A percentile compares a stretch with the other conserved stretches of the same genome.
phyloP scores from a whole-genome alignment of 768 basidiomycete genomes.

The Hygrocybe coccinea region DNA sequence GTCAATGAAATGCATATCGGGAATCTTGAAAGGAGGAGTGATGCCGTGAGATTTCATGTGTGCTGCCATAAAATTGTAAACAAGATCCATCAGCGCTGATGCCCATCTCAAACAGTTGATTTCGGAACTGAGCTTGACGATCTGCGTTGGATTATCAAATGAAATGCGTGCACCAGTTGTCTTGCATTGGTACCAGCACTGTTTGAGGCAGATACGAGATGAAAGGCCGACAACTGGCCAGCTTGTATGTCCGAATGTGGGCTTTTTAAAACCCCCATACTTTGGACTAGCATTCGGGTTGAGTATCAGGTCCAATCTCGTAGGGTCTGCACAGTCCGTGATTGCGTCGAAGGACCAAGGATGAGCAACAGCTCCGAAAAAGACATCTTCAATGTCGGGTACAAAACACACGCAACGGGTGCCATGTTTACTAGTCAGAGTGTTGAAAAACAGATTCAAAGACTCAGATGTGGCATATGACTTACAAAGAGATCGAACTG shows the following conservation, averaged over 20 bases:
- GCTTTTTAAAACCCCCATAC: slow-evolving; percentile 1
- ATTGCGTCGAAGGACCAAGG: neutral
- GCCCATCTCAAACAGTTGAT: slow-evolving; percentile 22
- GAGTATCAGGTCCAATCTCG: neutral
- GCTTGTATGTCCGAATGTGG: slow-evolving; percentile 3
- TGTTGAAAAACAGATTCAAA: too few species aligned
- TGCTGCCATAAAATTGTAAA: slow-evolving; percentile 12
- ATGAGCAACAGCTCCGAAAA: neutral
- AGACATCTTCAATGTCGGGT: neutral
- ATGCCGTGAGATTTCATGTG: neutral
- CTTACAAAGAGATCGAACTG: neutral
- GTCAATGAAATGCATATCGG: slow-evolving; percentile 15
- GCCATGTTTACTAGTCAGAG: neutral
- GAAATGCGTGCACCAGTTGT: slow-evolving; percentile 2
- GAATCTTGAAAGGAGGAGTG: slow-evolving; percentile 10
- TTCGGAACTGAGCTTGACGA: slow-evolving; percentile 16
- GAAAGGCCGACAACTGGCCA: neutral
- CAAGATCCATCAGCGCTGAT: slow-evolving; percentile 14
- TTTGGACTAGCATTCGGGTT: neutral
- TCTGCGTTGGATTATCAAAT: slow-evolving; percentile 14
- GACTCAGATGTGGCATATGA: neutral
- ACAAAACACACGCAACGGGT: neutral
- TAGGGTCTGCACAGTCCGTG: neutral
- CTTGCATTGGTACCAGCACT: slow-evolving; percentile 11
- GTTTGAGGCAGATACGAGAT: slow-evolving; percentile 11